Evolutionary conservation across 2,329 filamentous ascomycete species (phyloP), one percentile per base, ranked within the genome.

Genomic region (Diaporthe citri): DNA sequence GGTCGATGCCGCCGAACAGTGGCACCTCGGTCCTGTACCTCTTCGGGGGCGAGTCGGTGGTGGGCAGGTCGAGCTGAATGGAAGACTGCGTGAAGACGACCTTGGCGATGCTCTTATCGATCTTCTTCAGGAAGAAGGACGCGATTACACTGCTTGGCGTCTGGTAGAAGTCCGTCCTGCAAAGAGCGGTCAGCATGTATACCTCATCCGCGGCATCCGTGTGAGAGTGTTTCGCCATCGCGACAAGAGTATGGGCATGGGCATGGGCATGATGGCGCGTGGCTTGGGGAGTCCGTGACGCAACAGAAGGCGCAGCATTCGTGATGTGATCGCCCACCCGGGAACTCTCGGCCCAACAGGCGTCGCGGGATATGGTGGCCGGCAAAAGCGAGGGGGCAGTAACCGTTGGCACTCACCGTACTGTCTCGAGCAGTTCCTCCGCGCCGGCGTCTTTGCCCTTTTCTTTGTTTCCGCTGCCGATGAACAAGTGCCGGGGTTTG

Each of bases 51-150:
- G 91, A 88, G 82, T 98, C 96, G 43, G 90, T 91, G 12, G 97
- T 99, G n/a, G 90, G 92, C 52, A 99, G 89, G 82, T 99, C 95
- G 57, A 99, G 89, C 15, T 89, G 88, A 69, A 98, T 85, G 62
- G 90, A 87, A 64, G 88, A 87, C 3, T 89, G 81, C 48, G 87
- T 83, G 82, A 98, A 96, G 34, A 89, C 87, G 60, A 98, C 89
- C 78, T 90, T 93, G 70, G 95, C 94, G 36, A 87, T 90, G 34
- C 93, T 90, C 85, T 96, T 97, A 85, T 96, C 92, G 80, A 99
- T 98, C 87, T 98, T 98, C 88, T 98, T 99, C 72, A 98, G 89
- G 86, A 97, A 99, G 79, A 98, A 93, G 12, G 94, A 97, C 2
- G 94, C 96, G 78, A 97, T 98, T 74, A 98, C 94, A 20, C 91